A percentile compares a stretch with the other conserved stretches of the same genome.
phyloP scores from a whole-genome alignment of 148 eudicot genomes.

The Persicaria maculosa region DNA sequence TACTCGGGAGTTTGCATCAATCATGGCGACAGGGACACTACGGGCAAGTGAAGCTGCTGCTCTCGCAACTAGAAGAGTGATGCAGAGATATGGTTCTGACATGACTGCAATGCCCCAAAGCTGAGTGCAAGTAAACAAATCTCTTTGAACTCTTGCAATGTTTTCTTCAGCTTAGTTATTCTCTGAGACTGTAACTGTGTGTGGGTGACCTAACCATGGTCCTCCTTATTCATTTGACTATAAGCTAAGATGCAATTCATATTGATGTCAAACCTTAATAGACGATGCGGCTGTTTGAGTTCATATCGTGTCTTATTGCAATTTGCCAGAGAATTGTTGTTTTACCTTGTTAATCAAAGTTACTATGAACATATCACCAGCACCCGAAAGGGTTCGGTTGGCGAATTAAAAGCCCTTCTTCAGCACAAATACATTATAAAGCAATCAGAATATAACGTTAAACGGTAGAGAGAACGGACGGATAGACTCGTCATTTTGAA shows the following conservation, averaged over 20 bases:
- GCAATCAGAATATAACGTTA: too few species aligned
- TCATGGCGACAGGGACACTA: conserved; percentile 77
- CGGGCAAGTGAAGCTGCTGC: conserved; percentile 97
- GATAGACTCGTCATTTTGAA: too few species aligned
- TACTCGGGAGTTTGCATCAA: conserved; percentile 60
- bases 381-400: too few species aligned
- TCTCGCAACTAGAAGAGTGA: conserved; percentile 78
- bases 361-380: neutral
- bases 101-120: conserved; percentile 36
- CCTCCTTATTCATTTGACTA: neutral
- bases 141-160: neutral
- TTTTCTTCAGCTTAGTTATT: neutral
- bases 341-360: neutral
- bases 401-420: too few species aligned
- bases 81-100: conserved; percentile 64
- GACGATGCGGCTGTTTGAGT: neutral
- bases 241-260: neutral
- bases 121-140: conserved; percentile 18
- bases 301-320: neutral
- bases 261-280: neutral
- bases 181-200: neutral
- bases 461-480: too few species aligned
- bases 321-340: neutral
- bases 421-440: too few species aligned
- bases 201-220: neutral